Evolutionary conservation across 2,329 filamentous ascomycete species (phyloP), one percentile per base, ranked within the genome.

Genomic region (Paraconiothyrium brasiliense): DNA sequence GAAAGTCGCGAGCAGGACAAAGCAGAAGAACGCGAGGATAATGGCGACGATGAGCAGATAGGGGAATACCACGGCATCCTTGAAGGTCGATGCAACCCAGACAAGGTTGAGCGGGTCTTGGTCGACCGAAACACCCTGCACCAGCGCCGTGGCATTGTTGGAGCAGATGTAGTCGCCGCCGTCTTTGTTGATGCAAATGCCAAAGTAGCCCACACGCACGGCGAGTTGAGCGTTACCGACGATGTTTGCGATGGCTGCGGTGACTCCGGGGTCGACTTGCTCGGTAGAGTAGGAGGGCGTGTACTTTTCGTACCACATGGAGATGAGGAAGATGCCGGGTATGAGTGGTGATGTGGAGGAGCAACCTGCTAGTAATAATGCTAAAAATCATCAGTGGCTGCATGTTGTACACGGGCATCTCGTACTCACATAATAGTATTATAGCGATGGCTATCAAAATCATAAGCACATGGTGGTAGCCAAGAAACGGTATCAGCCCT

Each of bases 31-130:
- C 70, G 95, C 94, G 75, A 99, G 93, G 78, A 99, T 92, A 76
- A 98, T 94, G 75, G 95, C 95, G 75, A 99, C 94, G 83, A 99
- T 99, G 91, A 99, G 90, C 22, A 99, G 83, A 76, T 98, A 99
- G 10, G 95, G 95, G 78, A 99, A 99, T 48, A 99, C 94, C 77
- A 99, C 95, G 81, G 94, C 94, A 79, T 98, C 93, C 80, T 98
- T 98, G 83, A 99, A 99, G 68, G 97, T 97, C 71, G 91, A 90
- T 27, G 95, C 94, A 58, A 99, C 88, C 95, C 94, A 99, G 72
- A 99, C 94, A 73, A 99, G 83, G 79, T 99, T 99, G 75, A 99
- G 84, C 43, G 95, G 95, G 81, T 99, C 95, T 80, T 97, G 92
- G 75, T 97, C 93, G 46, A 97, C 88, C 22, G 87, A 90, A 47